These are phyloP conservation scores for Asterophora lycoperdoides DNA, from an alignment of 768 basidiomycete species.

Conservation along the genomic window DNA sequence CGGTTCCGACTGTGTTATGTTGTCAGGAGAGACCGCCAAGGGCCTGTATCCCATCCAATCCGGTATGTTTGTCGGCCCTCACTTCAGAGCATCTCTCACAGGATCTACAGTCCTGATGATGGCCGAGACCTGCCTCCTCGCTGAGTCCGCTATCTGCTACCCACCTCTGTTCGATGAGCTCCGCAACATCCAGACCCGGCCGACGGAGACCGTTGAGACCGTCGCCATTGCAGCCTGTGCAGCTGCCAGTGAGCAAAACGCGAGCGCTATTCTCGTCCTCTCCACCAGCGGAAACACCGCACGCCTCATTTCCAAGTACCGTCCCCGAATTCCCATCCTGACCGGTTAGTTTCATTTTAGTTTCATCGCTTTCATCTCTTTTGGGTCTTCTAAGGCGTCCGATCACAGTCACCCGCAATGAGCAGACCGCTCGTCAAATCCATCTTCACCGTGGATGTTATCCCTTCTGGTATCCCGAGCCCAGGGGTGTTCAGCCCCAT, in stretches of 20 bases:
- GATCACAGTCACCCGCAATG: conserved; percentile 84
- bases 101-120: conserved; percentile 83
- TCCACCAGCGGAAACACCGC: conserved; percentile 97
- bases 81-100: neutral
- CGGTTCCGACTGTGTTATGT: conserved; percentile 99
- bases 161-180: conserved; percentile 92
- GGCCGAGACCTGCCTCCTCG: conserved; percentile 98
- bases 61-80: conserved; percentile 45
- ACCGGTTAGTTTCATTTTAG: conserved; percentile 64
- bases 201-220: conserved; percentile 93
- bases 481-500: conserved; percentile 78
- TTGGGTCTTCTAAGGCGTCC: neutral
- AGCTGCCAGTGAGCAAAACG: conserved; percentile 91
- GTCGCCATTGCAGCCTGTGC: conserved; percentile 95
- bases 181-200: conserved; percentile 70
- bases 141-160: conserved; percentile 94
- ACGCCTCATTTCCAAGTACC: conserved; percentile 93
- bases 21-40: conserved; percentile 99
- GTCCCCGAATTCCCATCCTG: conserved; percentile 90
- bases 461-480: conserved; percentile 95
- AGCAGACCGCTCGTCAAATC: conserved; percentile 93
- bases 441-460: conserved; percentile 97
- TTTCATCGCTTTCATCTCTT: neutral
- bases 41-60: conserved; percentile 95
- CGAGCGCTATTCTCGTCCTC: conserved; percentile 91